Evolutionary conservation across 2,329 filamentous ascomycete genomes (phyloP), one percentile per base, ranked within the genome.

Genomic region (Trichoderma aggressivum): DNA sequence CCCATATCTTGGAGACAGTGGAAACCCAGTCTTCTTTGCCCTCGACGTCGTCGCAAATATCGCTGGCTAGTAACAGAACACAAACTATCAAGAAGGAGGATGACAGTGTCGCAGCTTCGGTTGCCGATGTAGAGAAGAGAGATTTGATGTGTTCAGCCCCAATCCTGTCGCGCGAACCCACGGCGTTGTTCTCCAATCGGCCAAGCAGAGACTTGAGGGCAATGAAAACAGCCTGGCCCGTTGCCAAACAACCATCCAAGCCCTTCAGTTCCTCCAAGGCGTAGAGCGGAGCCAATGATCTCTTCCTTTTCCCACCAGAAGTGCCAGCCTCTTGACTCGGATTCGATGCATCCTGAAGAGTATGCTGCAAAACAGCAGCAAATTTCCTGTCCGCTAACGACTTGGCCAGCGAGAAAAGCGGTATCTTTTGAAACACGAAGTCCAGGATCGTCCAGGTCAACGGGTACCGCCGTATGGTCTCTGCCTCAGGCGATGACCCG

Each of bases 361-460:
- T 88, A 75, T 89, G 87, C 75, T 90, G 88, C 55, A 97, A 79
- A 11, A 93, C 87, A 1, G 82, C 80, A 39, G 92, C 81, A 67
- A 97, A 93, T 59, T 88, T 86, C 70, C 90, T 86, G 71, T 94
- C 90, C 26, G 88, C 89, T 7, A 97, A 84, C 5, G 92, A 89
- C 71, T 90, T 89, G 10, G 92, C 92, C 28, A 93, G 84, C 12
- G 89, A 90, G 59, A 91, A 90, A 0, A 89, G 82, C 0, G 92
- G 90, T 21, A 95, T 88, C n/a, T 89, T 82, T 63, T 85, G 82
- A 68, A 93, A 85, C 61, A 91, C 83, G 71, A 86, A 86, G 58
- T 84, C 83, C 28, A 94, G 79, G 43, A 94, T 85, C 34, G 82
- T 84, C 92, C 89, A 91, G 11, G 87, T 84, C 66, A 87, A 78